Base-by-base conservation (phyloP, 768 basidiomycete genomes). In the Gloeopeniophorella convolvens region DNA sequence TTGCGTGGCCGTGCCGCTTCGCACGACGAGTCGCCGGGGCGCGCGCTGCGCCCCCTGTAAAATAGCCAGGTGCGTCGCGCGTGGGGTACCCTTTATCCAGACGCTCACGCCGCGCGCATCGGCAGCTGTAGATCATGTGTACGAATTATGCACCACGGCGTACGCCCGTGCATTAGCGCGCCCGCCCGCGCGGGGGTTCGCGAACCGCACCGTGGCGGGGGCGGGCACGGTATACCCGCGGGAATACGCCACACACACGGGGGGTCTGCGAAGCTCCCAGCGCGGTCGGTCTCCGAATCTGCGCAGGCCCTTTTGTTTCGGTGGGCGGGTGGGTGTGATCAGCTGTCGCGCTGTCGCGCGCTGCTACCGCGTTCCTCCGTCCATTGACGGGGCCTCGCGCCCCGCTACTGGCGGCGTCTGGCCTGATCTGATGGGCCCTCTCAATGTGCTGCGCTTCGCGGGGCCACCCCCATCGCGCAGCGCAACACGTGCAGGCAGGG, bases 241-340 rank as follows among this genome's bases (percentile, higher is more conserved):
- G 52, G 52, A 47, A 48, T 54, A 54, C 42, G n/a, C n/a, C n/a
- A n/a, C n/a, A n/a, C n/a, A n/a, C n/a, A n/a, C n/a, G n/a, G n/a
- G n/a, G n/a, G n/a, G n/a, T n/a, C n/a, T n/a, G n/a, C n/a, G n/a
- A n/a, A n/a, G n/a, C n/a, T n/a, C n/a, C n/a, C n/a, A n/a, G n/a
- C n/a, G n/a, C n/a, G n/a, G n/a, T n/a, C n/a, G n/a, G n/a, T n/a
- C n/a, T n/a, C n/a, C n/a, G n/a, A n/a, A n/a, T n/a, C n/a, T n/a
- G n/a, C 43, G 51, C 40, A 53, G 12, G n/a, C 27, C 52, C 39
- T 54, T 53, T 54, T 48, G 46, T 54, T 48, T 54, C 48, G 34
- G 52, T 48, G 46, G 52, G 41, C 39, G 48, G 48, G 43, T 54
- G 46, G 46, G 32, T 47, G 41, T 32, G 46, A 43, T 54, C 52